Evolutionary conservation across 2,329 filamentous ascomycete genomes (phyloP), one percentile per base, ranked within the genome.

Genomic region (Plectosphaerella cucumerina): DNA sequence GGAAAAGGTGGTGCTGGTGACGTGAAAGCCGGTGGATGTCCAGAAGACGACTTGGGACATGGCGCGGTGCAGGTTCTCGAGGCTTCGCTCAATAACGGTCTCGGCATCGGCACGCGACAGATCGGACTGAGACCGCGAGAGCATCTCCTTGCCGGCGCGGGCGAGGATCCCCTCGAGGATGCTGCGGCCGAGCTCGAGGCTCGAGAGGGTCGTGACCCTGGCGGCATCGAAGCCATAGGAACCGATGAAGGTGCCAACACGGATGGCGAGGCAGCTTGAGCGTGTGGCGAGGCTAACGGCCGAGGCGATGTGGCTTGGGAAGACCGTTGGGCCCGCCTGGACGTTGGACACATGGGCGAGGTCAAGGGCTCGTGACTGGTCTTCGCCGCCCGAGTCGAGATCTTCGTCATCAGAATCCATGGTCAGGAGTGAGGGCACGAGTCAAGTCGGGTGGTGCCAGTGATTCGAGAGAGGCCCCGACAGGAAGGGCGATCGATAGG

Each of bases 41-140:
- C 80, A 82, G 58, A 85, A 84, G 39, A 82, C 79, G 23, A 81
- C 72, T 47, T 77, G 75, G 6, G 76, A 78, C 63, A 85, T 80
- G 21, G 78, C 78, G 48, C 73, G 71, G 57, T 85, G 81, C 41
- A 85, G 65, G 50, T 67, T 73, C 52, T 81, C 78, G 26, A 85
- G 70, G 58, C 77, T 82, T 51, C 70, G 70, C 58, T 83, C 80
- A 43, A 85, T 65, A 12, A 84, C 67, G 3, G 74, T 75, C 60
- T 85, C 81, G 33, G 81, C 74, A 53, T 83, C 79, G 20, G 71
- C 65, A 47, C 69, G 72, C 26, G 73, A 75, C 18, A 82, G 52
- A 2, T 78, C 71, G 6, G 74, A 74, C 8, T 64, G 65, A 1
- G 77, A 73, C 3, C 73, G 67, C 4, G 67, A 59, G n/a, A 70